phyloP scores from a whole-genome alignment of 148 eudicot species.

The Fagopyrum esculentum region DNA sequence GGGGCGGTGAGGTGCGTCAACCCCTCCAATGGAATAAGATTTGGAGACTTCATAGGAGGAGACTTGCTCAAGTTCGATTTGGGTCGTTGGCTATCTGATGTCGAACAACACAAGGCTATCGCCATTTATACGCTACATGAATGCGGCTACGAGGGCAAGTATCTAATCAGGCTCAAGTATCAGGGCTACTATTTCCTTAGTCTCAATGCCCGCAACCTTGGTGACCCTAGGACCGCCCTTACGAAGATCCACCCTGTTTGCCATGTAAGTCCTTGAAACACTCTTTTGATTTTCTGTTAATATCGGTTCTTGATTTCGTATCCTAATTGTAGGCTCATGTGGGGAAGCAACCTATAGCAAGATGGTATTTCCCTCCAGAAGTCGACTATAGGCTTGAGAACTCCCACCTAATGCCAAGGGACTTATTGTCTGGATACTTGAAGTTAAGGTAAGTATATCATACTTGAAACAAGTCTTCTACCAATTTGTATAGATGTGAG shows the following conservation, averaged over 20 bases:
- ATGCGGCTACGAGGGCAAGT: slow-evolving; percentile 90
- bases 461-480: background rate
- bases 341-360: slow-evolving; percentile 93
- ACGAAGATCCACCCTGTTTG: slow-evolving; percentile 86
- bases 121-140: slow-evolving; percentile 87
- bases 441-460: slow-evolving; percentile 55
- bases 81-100: slow-evolving; percentile 75
- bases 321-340: slow-evolving; percentile 59
- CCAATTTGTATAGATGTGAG: background rate
- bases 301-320: background rate
- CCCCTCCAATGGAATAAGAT: slow-evolving; percentile 15
- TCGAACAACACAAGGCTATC: slow-evolving; percentile 78
- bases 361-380: slow-evolving; percentile 96
- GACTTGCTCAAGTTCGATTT: slow-evolving; percentile 66
- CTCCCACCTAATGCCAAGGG: slow-evolving; percentile 77
- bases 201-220: slow-evolving; percentile 71
- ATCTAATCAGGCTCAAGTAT: slow-evolving; percentile 53
- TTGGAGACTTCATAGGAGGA: slow-evolving; percentile 83
- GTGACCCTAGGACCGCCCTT: slow-evolving; percentile 79
- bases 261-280: slow-evolving; percentile 47
- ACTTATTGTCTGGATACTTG: slow-evolving; percentile 71
- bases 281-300: background rate
- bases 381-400: slow-evolving; percentile 84
- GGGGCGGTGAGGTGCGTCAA: background rate
- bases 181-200: slow-evolving; percentile 78